Conservation (phyloP, 1,139 yeast genomes). For the Arxiozyma slooffiae region DNA sequence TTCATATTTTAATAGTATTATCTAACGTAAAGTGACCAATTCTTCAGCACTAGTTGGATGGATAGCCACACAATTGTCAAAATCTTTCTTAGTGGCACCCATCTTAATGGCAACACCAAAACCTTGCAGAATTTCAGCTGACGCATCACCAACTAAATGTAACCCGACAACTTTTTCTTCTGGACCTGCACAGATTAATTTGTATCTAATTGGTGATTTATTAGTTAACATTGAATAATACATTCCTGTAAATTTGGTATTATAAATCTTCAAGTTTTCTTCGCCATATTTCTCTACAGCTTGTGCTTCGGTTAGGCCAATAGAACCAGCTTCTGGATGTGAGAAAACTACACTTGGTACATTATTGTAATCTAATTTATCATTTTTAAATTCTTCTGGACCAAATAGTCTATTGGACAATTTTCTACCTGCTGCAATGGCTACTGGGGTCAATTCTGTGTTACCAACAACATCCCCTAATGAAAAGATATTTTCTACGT, state of each 20-base stretch:
- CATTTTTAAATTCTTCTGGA: slow-evolving; percentile 50
- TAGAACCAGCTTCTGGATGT: slow-evolving; percentile 94
- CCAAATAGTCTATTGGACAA: slow-evolving; percentile 88
- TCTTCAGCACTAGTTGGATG: slow-evolving; percentile 99
- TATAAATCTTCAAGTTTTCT: slow-evolving; percentile 72
- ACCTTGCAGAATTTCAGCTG: slow-evolving; percentile 92
- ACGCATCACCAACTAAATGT: slow-evolving; percentile 82
- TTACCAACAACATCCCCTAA: slow-evolving; percentile 91
- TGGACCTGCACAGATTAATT: slow-evolving; percentile 64
- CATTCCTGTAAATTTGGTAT: slow-evolving; percentile 80
- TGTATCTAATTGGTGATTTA: slow-evolving; percentile 83
- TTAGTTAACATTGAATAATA: slow-evolving; percentile 81
- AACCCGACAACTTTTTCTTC: slow-evolving; percentile 93
- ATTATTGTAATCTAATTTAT: slow-evolving; percentile 72
- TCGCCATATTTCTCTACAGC: slow-evolving; percentile 74
- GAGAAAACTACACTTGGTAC: slow-evolving; percentile 90
- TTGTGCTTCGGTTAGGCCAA: slow-evolving; percentile 72
- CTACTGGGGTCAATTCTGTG: slow-evolving; percentile 93
- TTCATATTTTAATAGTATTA: background rate
- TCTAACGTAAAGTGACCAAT: slow-evolving; percentile 60
- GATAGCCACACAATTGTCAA: slow-evolving; percentile 91
- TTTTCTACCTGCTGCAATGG: slow-evolving; percentile 96
- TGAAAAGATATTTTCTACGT: slow-evolving; percentile 63
- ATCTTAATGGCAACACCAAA: slow-evolving; percentile 94
- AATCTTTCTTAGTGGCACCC: slow-evolving; percentile 96